phyloP scores from a whole-genome alignment of 192 early-diverging fungal genomes.

The Coemansia furcata region DNA sequence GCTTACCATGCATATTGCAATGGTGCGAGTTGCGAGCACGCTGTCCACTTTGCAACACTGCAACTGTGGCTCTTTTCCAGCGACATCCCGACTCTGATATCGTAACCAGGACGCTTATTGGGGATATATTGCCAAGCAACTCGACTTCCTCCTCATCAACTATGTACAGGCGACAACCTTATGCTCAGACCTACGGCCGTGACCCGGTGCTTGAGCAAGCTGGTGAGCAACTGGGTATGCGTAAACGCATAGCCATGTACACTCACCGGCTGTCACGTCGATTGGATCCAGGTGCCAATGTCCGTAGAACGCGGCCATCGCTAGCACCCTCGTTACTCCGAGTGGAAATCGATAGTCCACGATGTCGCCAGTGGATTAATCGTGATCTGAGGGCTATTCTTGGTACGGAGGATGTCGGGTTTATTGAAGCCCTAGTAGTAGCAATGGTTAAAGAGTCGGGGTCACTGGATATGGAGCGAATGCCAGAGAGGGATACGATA shows the following conservation, averaged over 20 bases:
- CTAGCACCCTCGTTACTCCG: neutral
- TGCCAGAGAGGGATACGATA: neutral
- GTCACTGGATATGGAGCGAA: neutral
- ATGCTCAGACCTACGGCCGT: conserved; percentile 11
- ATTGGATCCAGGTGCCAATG: neutral
- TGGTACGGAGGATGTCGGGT: conserved; percentile 3
- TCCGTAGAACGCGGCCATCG: neutral
- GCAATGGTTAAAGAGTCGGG: conserved; percentile 6
- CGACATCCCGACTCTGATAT: neutral
- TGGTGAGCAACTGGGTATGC: conserved; percentile 13
- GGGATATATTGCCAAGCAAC: neutral
- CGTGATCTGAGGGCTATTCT: conserved; percentile 30
- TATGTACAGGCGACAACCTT: neutral
- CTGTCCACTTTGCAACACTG: conserved; percentile 53
- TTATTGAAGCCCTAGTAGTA: conserved; percentile 22
- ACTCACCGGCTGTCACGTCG: conserved; percentile 13
- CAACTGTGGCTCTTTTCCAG: conserved; percentile 16
- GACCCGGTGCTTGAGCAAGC: neutral
- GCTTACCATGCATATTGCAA: conserved; percentile 47
- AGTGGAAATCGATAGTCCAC: neutral
- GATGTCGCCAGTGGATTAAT: conserved; percentile 28
- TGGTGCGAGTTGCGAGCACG: conserved; percentile 37
- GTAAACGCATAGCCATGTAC: conserved; percentile 37
- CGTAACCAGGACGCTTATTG: neutral
- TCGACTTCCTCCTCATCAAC: neutral